Evolutionary conservation across 805 yeast genomes (phyloP), one percentile per base, ranked within the genome.

Genomic region (Millerago galiae): DNA sequence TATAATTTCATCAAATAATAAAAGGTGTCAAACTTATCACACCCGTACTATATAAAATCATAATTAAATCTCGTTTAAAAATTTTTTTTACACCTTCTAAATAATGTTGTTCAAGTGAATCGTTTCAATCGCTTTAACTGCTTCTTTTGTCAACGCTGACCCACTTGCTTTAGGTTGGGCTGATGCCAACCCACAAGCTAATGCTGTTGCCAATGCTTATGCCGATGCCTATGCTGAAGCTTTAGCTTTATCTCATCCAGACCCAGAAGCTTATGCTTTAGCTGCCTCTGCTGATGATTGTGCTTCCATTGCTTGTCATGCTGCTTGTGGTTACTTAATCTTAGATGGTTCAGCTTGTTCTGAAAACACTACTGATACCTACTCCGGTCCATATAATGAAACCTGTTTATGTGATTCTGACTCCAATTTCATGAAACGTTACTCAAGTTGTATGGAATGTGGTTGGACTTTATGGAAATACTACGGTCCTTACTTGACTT

Each of bases 401-500:
- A 27, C 14, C 17, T 53, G 58, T 45, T 43, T 50, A 21, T 56
- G 60, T 48, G 43, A 38, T 24, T 32, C 35, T 15, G 52, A 37
- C 14, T 38, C 52, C 11, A 18, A 32, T 12, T 52, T 52, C 43
- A 41, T 34, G 17, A n/a, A 13, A 1, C 37, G 41, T 24, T 49
- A 51, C 21, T 49, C 47, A 4, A 54, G 37, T 5, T 62, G 67
- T 54, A 44, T 62, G 26, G 62, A 57, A 34, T 63, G 67, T 53
- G 67, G 67, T 38, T 62, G 65, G 67, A 59, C 65, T 48, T 42
- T 62, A 28, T 63, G 60, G 61, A 25, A 49, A 8, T 54, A 60
- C 46, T 62, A 62, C 44, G 56, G 55, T 15, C n/a, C 41, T 0
- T 56, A 40, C 34, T 16, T 52, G 45, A 55, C 36, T 35, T 34